phyloP scores from a whole-genome alignment of 2,329 filamentous ascomycete species.

The Fonsecaea monophora region DNA sequence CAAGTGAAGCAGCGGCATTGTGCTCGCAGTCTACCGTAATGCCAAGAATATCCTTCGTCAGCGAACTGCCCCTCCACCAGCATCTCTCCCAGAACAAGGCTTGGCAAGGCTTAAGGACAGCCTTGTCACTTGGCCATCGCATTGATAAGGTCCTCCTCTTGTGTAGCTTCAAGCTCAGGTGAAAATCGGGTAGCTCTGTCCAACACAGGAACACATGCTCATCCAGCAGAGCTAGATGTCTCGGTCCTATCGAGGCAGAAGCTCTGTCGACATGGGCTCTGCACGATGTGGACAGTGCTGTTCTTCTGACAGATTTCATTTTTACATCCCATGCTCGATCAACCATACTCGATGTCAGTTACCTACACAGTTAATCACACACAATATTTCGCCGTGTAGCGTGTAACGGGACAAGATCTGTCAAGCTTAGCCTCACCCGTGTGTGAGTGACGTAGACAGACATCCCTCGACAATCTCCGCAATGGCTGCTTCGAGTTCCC shows the following conservation, averaged over 20 bases:
- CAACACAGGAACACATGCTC: too few species aligned
- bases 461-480: not conserved
- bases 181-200: too few species aligned
- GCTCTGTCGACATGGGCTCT: too few species aligned
- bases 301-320: too few species aligned
- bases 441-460: not conserved
- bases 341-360: too few species aligned
- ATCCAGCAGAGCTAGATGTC: too few species aligned
- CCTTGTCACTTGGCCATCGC: not conserved
- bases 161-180: too few species aligned
- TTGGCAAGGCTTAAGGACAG: not conserved
- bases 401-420: not conserved
- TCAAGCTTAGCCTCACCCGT: not conserved
- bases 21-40: slow-evolving; percentile 11
- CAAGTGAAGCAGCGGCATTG: slow-evolving; percentile 11
- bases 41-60: not conserved
- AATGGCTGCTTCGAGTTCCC: not conserved
- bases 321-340: too few species aligned
- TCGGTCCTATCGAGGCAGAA: too few species aligned
- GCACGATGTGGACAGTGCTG: too few species aligned
- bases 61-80: not conserved
- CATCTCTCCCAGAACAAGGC: not conserved
- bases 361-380: not conserved
- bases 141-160: not conserved
- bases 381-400: not conserved